Evolutionary conservation across 2,329 filamentous ascomycete species (phyloP).

Genomic region (Apiospora aurea): DNA sequence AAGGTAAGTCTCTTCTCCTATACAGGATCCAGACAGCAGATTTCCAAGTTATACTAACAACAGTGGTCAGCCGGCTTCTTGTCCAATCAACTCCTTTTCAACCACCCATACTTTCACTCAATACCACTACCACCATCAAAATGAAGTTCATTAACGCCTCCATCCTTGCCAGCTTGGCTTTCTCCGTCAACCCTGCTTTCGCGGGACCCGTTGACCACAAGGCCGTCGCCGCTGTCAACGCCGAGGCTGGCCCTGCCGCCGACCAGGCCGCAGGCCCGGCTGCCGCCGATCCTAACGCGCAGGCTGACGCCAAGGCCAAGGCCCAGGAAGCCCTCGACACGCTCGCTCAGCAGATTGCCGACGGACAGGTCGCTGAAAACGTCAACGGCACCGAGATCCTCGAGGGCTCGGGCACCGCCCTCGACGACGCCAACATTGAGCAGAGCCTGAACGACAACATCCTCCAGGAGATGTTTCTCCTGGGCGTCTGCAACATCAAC

Average conservation of each 20-base stretch:
- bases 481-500: constrained; percentile 40
- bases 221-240: constrained; percentile 19
- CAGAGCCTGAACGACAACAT: constrained; percentile 32
- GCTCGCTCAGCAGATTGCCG: constrained; percentile 26
- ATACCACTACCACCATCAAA: constrained; percentile 28
- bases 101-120: constrained; percentile 24
- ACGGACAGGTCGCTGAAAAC: constrained; percentile 24
- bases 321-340: constrained; percentile 27
- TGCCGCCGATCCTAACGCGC: constrained; percentile 22
- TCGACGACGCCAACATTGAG: constrained; percentile 31
- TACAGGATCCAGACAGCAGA: neutral
- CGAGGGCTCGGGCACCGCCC: constrained; percentile 25
- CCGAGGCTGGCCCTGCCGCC: constrained; percentile 22
- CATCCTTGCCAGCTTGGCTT: constrained; percentile 37
- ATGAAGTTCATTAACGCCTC: constrained; percentile 37
- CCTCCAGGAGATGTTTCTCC: constrained; percentile 34
- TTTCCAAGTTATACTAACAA: constrained; percentile 25
- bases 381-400: constrained; percentile 30
- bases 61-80: constrained; percentile 29
- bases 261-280: constrained; percentile 28
- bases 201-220: constrained; percentile 26
- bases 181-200: constrained; percentile 34
- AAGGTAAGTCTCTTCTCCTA: constrained; percentile 31
- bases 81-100: neutral
- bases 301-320: constrained; percentile 27